Evolutionary conservation across 1,284 basidiomycete genomes (phyloP), one percentile per base, ranked within the genome.

Genomic region (Sporisorium exsertum): DNA sequence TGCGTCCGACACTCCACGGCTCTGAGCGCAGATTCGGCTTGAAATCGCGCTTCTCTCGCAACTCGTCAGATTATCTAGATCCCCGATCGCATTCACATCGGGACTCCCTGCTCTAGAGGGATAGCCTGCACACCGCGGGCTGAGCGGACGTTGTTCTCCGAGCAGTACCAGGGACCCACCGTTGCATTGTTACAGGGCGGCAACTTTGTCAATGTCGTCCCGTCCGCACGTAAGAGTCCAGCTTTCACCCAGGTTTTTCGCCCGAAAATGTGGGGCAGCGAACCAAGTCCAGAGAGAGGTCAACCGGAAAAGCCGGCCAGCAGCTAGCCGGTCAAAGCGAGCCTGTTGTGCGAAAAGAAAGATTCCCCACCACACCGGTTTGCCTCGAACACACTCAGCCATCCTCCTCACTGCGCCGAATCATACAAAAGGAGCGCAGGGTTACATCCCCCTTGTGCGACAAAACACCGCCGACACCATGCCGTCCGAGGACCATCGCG

Each of bases 251-350:
- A 58, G 20, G 35, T 42, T 51, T 65, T 40, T 58, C 68, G 68
- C 40, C 55, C 68, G 63, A 55, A 54, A 55, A 65, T 29, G 47
- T 47, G 15, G 15, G 8, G 20, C 20, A 26, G 22, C 22, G n/a
- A 35, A 26, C 33, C 29, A 24, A 43, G n/a, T 3, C 9, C 49
- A 20, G 18, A 32, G n/a, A 32, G n/a, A n/a, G n/a, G 18, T 26
- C 15, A 51, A 49, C 66, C 66, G 66, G 66, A 69, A 64, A 69
- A 56, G 52, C 57, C 66, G 66, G 66, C 42, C 33, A 22, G 7
- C 27, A n/a, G 12, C 20, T 62, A 49, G 27, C 66, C 66, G 66
- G 60, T 32, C 32, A 45, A 37, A 12, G 18, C n/a, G 26, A 40
- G 37, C 12, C 47, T 55, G 33, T 29, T 32, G n/a, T n/a, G n/a